These are phyloP conservation scores for Aspergillus aculeatus DNA, from an alignment of 2,329 filamentous ascomycete species.

Conservation along the genomic window DNA sequence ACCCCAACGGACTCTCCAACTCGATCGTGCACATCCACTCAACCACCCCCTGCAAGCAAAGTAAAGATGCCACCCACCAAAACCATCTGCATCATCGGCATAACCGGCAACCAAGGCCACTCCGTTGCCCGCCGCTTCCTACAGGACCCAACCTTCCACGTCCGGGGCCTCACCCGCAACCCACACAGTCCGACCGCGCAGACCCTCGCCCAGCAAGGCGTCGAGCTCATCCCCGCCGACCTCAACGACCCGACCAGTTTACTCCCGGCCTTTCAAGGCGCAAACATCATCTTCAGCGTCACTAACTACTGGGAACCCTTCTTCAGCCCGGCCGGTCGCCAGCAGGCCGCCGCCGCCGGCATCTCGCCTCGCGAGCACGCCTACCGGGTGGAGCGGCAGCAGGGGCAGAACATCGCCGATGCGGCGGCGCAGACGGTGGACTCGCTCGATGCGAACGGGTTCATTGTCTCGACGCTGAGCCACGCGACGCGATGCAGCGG, in stretches of 20 bases:
- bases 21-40: not conserved
- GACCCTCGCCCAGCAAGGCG: conserved; percentile 21
- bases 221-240: conserved; percentile 30
- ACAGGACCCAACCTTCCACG: conserved; percentile 22
- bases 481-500: conserved; percentile 49
- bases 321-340: conserved; percentile 45
- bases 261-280: conserved; percentile 34
- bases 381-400: conserved; percentile 51
- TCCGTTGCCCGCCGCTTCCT: conserved; percentile 27
- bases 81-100: conserved; percentile 18
- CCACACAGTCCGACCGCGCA: conserved; percentile 21
- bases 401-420: conserved; percentile 57
- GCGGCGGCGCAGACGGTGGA: conserved; percentile 47
- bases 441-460: conserved; percentile 49
- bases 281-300: conserved; percentile 54
- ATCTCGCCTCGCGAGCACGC: conserved; percentile 47
- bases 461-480: conserved; percentile 54
- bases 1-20: not conserved
- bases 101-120: conserved; percentile 25
- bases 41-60: not conserved
- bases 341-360: conserved; percentile 39
- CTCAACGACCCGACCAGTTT: conserved; percentile 26
- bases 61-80: conserved; percentile 12
- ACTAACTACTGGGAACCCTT: conserved; percentile 58
- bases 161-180: conserved; percentile 33